A percentile compares a stretch with the other conserved stretches of the same genome.
These are phyloP conservation scores for Monilinia aucupariae DNA, from an alignment of 2,329 filamentous ascomycete genomes.

Conservation along the genomic window DNA sequence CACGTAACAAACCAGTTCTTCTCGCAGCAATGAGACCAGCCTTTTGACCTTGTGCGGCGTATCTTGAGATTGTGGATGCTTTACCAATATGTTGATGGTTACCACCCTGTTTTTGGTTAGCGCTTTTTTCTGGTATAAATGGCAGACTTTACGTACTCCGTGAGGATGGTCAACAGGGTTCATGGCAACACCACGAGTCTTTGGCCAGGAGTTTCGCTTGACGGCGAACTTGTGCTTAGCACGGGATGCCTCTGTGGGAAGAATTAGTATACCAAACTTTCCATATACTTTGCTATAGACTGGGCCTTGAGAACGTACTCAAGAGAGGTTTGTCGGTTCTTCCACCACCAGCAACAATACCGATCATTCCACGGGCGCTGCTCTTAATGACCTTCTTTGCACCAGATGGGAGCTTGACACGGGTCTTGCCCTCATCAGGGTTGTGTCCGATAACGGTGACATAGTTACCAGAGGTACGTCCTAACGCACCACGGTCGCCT, in stretches of 20 bases:
- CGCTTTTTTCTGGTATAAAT: conserved; percentile 14
- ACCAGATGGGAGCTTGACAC: conserved; percentile 97
- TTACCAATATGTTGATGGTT: conserved; percentile 98
- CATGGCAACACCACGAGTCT: conserved; percentile 99
- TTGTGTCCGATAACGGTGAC: conserved; percentile 97
- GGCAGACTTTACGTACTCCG: conserved; percentile 50
- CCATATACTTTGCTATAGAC: not conserved
- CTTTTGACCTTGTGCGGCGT: conserved; percentile 98
- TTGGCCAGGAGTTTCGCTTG: conserved; percentile 99
- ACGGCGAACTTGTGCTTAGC: conserved; percentile 99
- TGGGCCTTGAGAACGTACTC: conserved; percentile 51
- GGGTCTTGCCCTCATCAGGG: conserved; percentile 98
- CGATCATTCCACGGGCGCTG: conserved; percentile 93
- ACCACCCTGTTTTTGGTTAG: conserved; percentile 59
- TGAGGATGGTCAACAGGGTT: conserved; percentile 99
- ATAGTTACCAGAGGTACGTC: conserved; percentile 98
- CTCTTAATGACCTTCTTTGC: conserved; percentile 98
- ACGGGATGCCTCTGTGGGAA: conserved; percentile 80
- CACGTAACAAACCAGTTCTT: conserved; percentile 98
- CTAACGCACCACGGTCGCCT: conserved; percentile 93
- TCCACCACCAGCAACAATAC: conserved; percentile 98
- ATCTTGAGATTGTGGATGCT: conserved; percentile 98
- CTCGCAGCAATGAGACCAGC: conserved; percentile 99
- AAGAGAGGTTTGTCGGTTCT: conserved; percentile 99
- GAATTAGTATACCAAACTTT: conserved; percentile 38